A percentile compares a stretch with the other conserved stretches of the same genome.
phyloP scores from a whole-genome alignment of 352 stramenopile genomes.

The Phytopythium boreale region DNA sequence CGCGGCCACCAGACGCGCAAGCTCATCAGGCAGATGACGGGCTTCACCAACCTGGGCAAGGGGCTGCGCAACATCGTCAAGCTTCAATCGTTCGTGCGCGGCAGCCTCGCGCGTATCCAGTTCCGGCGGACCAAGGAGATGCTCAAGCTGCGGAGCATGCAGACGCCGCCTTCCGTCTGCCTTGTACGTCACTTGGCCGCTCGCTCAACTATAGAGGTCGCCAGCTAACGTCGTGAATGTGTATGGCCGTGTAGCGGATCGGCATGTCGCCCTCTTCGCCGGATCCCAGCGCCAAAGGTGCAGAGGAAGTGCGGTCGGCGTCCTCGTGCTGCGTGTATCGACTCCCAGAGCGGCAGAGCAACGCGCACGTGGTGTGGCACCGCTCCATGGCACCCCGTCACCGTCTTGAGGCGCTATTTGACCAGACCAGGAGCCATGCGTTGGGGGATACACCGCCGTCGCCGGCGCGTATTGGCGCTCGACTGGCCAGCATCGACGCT shows the following conservation, averaged over 20 bases:
- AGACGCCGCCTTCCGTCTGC: constrained; percentile 21
- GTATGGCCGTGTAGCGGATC: constrained; percentile 4
- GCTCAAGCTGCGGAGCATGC: constrained; percentile 9
- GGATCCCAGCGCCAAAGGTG: background rate
- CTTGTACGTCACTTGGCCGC: constrained; percentile 23
- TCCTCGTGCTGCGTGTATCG: constrained; percentile 23
- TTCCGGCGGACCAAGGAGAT: constrained; percentile 18
- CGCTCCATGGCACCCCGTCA: constrained; percentile 3
- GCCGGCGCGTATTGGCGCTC: background rate
- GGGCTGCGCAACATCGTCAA: constrained; percentile 35
- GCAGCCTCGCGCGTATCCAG: constrained; percentile 29
- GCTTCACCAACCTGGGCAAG: constrained; percentile 19
- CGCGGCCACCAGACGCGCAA: constrained; percentile 29
- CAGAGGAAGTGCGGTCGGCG: background rate
- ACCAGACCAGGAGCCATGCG: background rate
- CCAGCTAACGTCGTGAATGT: background rate
- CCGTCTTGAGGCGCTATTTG: constrained; percentile 11
- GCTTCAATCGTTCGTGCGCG: constrained; percentile 52
- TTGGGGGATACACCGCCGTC: background rate
- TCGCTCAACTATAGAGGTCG: constrained; percentile 7
- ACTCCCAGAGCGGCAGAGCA: constrained; percentile 20
- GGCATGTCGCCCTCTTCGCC: constrained; percentile 10
- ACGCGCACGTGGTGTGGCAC: constrained; percentile 9
- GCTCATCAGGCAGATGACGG: constrained; percentile 11
- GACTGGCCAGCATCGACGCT: background rate